Evolutionary conservation across 2,329 filamentous ascomycete genomes (phyloP).

Genomic region (Colletotrichum theobromicola): DNA sequence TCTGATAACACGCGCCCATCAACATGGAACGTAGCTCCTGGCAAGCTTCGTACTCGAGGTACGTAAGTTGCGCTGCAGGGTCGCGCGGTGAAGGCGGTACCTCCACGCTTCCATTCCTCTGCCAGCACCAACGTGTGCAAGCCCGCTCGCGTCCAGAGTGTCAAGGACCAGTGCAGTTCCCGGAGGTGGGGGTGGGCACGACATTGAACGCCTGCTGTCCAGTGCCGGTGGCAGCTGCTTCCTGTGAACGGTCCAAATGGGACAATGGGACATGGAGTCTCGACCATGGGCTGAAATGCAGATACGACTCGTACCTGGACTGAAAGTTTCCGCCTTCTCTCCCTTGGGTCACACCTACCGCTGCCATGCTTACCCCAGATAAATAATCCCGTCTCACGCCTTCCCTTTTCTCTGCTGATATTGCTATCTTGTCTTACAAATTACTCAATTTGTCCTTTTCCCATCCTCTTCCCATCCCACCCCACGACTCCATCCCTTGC

Average conservation of each 20-base stretch:
- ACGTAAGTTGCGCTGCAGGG: conserved; percentile 16
- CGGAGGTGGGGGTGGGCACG: conserved; percentile 17
- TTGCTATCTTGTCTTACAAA: conserved; percentile 10
- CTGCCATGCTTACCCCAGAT: conserved; percentile 19
- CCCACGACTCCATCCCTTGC: conserved; percentile 11
- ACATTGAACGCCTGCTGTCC: background rate
- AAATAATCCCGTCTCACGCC: conserved; percentile 14
- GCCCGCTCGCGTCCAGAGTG: background rate
- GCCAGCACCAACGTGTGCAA: background rate
- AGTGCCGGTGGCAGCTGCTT: background rate
- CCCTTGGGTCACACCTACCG: conserved; percentile 10
- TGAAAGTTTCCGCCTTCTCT: conserved; percentile 8
- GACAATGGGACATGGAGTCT: background rate
- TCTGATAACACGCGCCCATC: background rate
- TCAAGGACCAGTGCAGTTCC: background rate
- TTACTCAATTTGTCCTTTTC: background rate
- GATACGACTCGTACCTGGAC: conserved; percentile 20
- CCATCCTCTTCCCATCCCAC: background rate
- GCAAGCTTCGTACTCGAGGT: conserved; percentile 16
- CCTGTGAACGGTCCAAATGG: background rate
- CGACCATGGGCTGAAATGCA: background rate
- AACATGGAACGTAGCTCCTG: conserved; percentile 18
- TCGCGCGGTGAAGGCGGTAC: background rate
- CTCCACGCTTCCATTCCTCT: background rate
- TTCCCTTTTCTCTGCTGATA: background rate